A percentile compares a stretch with the other conserved stretches of the same genome.
These are phyloP conservation scores for Piper betle DNA, from an alignment of 164 flowering plant species.

Conservation along the genomic window DNA sequence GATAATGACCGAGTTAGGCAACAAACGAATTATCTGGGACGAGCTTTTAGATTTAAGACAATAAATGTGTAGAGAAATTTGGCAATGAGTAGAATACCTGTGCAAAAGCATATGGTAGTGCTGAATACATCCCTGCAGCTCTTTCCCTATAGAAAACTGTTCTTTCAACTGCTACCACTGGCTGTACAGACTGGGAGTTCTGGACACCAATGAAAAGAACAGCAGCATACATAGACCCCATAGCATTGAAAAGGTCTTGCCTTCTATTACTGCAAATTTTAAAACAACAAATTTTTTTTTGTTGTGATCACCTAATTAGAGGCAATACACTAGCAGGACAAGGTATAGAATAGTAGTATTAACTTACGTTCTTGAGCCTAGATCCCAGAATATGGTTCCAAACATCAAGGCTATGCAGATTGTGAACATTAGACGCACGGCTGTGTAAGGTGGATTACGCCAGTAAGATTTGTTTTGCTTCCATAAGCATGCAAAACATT, in stretches of 20 bases:
- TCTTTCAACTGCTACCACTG: constrained; percentile 45
- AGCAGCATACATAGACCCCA: constrained; percentile 57
- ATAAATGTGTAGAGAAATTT: too few species aligned
- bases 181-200: constrained; percentile 45
- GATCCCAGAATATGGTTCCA: constrained; percentile 42
- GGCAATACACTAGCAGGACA: neutral
- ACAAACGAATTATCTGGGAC: too few species aligned
- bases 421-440: constrained; percentile 39
- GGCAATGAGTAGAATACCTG: too few species aligned
- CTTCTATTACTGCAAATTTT: constrained; percentile 13
- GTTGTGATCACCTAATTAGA: neutral
- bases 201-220: constrained; percentile 39
- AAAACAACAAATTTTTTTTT: neutral
- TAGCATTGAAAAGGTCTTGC: constrained; percentile 39
- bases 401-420: constrained; percentile 31
- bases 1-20: neutral
- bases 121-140: constrained; percentile 58
- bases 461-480: constrained; percentile 40
- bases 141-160: constrained; percentile 48
- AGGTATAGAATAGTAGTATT: neutral
- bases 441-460: constrained; percentile 45
- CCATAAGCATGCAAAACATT: constrained; percentile 46
- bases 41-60: too few species aligned
- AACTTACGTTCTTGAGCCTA: constrained; percentile 23
- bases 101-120: constrained; percentile 48